Percentiles rank a stretch among this genome's conserved stretches.
Evolutionary conservation across 2,329 filamentous ascomycete species (phyloP).

Genomic region (Epichloe coenophiala): DNA sequence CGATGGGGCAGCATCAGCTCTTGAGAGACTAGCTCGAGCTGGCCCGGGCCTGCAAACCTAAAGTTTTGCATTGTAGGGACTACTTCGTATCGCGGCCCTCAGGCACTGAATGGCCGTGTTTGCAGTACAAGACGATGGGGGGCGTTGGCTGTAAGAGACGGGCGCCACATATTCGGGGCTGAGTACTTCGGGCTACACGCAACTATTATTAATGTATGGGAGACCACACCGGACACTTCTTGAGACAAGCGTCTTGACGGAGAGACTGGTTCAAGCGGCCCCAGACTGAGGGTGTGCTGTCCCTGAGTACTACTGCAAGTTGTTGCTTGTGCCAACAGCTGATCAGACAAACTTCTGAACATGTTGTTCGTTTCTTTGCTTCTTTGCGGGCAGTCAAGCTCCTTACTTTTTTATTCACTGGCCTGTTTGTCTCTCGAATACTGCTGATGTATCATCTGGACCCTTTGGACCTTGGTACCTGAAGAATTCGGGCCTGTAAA

Average conservation of each 20-base stretch:
- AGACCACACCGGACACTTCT: too few species aligned
- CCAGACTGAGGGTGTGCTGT: background rate
- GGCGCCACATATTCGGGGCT: background rate
- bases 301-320: background rate
- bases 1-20: background rate
- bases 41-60: background rate
- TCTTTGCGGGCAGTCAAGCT: background rate
- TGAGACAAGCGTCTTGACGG: background rate
- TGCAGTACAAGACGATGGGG: background rate
- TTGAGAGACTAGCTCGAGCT: too few species aligned
- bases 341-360: background rate
- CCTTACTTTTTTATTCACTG: background rate
- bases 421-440: background rate
- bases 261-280: background rate
- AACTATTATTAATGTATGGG: too few species aligned
- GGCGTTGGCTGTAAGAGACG: background rate
- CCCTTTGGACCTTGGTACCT: background rate
- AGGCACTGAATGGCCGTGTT: background rate
- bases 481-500: background rate
- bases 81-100: background rate
- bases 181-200: background rate
- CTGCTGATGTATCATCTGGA: background rate
- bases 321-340: background rate
- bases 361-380: background rate
- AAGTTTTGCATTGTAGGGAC: background rate